phyloP scores from a whole-genome alignment of 192 early-diverging fungal species.

The Entomortierella parvispora region DNA sequence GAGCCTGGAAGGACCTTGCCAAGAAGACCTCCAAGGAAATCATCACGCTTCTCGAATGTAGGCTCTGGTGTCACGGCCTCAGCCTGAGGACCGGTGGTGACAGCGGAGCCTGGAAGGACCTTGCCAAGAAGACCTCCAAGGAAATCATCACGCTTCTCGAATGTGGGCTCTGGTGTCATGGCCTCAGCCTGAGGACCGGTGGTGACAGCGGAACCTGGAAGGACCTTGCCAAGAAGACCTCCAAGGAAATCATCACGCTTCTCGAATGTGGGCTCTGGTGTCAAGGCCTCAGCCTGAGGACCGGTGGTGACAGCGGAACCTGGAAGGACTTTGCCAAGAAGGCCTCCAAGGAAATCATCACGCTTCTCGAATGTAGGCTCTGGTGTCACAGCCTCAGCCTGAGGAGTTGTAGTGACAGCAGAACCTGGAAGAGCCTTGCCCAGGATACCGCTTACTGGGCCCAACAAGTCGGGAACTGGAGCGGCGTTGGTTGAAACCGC shows the following conservation, averaged over 20 bases:
- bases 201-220: no score
- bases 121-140: no score
- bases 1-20: background rate
- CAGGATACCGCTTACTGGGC: no score
- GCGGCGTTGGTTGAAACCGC: conserved; percentile 5
- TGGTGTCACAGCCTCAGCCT: background rate
- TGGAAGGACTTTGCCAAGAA: background rate
- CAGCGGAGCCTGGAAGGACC: background rate
- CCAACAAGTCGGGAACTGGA: background rate
- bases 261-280: no score
- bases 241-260: background rate
- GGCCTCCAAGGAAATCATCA: background rate
- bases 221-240: background rate
- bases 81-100: background rate
- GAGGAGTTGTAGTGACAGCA: no score
- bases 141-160: no score
- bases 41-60: background rate
- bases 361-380: background rate
- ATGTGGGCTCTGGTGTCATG: background rate
- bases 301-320: no score
- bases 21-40: no score
- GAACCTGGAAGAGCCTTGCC: no score
- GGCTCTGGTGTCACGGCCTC: background rate
- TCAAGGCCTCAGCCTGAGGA: no score
- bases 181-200: background rate